Conservation (phyloP, 805 yeast species). For the Saccharomycopsis olivae region DNA sequence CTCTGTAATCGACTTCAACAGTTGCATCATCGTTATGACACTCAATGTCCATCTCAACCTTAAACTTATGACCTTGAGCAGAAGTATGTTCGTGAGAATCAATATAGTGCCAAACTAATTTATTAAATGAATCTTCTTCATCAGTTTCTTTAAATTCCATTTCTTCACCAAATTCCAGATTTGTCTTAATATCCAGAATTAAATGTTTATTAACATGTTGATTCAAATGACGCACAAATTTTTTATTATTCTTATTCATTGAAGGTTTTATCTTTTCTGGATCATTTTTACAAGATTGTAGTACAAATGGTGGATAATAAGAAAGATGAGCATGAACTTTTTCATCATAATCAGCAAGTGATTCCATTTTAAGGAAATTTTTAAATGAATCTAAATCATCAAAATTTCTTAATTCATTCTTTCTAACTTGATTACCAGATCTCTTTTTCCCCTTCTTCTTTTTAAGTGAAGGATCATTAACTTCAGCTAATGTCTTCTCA, state of each 20-base stretch:
- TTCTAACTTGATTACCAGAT: slow-evolving; percentile 1
- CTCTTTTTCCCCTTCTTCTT: slow-evolving; percentile 16
- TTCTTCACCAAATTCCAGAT: slow-evolving; percentile 39
- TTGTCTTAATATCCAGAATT: slow-evolving; percentile 51
- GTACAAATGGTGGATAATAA: slow-evolving; percentile 66
- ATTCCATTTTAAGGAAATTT: slow-evolving; percentile 54
- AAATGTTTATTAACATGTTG: slow-evolving; percentile 68
- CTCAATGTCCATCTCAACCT: slow-evolving; percentile 49
- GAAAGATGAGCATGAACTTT: slow-evolving; percentile 49
- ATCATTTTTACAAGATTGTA: slow-evolving; percentile 55
- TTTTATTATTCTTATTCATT: slow-evolving; percentile 59
- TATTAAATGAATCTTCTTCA: slow-evolving; percentile 34
- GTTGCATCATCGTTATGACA: slow-evolving; percentile 59
- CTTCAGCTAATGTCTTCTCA: slow-evolving; percentile 18
- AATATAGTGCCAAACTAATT: slow-evolving; percentile 51
- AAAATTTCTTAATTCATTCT: slow-evolving; percentile 26
- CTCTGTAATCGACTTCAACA: slow-evolving; percentile 49
- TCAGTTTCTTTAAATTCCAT: slow-evolving; percentile 42
- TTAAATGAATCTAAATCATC: slow-evolving; percentile 57
- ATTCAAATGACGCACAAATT: slow-evolving; percentile 62
- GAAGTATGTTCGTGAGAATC: slow-evolving; percentile 47
- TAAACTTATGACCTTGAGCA: slow-evolving; percentile 52
- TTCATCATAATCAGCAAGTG: slow-evolving; percentile 68
- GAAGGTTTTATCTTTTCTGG: slow-evolving; percentile 64
- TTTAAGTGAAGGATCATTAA: slow-evolving; percentile 11